phyloP scores from a whole-genome alignment of 2,329 filamentous ascomycete species.

The Epichloe amarillans region DNA sequence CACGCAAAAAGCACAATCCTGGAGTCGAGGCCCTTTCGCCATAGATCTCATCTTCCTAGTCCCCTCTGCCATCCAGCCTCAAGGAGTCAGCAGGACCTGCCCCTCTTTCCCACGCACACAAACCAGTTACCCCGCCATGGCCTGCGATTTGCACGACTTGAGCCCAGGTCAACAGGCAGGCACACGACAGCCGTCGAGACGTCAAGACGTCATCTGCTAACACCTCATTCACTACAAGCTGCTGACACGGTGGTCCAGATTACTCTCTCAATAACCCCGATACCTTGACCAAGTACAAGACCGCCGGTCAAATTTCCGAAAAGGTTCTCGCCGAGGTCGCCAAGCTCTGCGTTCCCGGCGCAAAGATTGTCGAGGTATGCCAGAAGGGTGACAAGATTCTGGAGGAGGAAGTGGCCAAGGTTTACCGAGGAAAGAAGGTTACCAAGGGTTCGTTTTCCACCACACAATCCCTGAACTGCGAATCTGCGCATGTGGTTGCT shows the following conservation, averaged over 20 bases:
- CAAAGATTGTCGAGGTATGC: conserved; percentile 89
- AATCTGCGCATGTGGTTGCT: background rate
- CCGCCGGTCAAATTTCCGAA: conserved; percentile 85
- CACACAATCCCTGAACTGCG: background rate
- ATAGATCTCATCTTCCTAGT: background rate
- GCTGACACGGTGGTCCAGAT: conserved; percentile 36
- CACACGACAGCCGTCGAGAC: conserved; percentile 2
- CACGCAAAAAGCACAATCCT: background rate
- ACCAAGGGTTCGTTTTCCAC: conserved; percentile 54
- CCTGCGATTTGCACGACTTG: background rate
- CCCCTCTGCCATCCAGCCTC: background rate
- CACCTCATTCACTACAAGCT: background rate
- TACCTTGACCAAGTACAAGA: conserved; percentile 98
- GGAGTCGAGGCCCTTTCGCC: background rate
- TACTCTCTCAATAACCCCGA: conserved; percentile 84
- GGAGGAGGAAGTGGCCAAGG: conserved; percentile 85
- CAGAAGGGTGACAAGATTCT: conserved; percentile 91
- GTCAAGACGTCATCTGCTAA: background rate
- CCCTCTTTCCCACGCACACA: conserved; percentile 11
- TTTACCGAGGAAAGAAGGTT: conserved; percentile 98
- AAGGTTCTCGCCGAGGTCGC: conserved; percentile 83
- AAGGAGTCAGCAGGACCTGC: conserved; percentile 7
- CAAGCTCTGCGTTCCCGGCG: conserved; percentile 62
- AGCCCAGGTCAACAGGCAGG: background rate
- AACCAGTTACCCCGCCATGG: conserved; percentile 8